These are phyloP conservation scores for Russula emetica DNA, from an alignment of 768 basidiomycete species.

Conservation along the genomic window DNA sequence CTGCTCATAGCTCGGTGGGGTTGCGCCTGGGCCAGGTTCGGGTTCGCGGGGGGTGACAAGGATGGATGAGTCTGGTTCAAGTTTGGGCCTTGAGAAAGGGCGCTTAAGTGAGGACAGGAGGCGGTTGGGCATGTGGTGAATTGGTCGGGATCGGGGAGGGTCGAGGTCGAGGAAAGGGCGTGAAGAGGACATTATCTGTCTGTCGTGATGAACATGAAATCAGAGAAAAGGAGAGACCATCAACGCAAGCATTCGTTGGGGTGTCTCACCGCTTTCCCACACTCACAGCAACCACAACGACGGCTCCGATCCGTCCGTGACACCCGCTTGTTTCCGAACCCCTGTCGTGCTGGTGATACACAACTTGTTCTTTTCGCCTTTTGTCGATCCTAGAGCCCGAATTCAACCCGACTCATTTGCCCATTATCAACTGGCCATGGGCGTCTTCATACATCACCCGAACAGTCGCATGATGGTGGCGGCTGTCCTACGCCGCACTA, in stretches of 20 bases:
- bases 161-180: constrained; percentile 5
- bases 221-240: background rate
- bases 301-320: background rate
- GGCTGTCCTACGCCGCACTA: too few relatives aligned
- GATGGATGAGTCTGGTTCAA: background rate
- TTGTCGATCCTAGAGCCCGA: background rate
- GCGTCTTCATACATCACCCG: background rate
- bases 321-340: background rate
- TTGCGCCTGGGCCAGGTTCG: constrained; percentile 38
- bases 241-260: background rate
- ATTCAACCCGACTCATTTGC: background rate
- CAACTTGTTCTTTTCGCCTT: background rate
- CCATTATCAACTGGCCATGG: background rate
- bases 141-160: background rate
- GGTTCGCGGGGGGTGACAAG: constrained; percentile 35
- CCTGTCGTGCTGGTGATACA: too few relatives aligned
- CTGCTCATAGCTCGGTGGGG: constrained; percentile 65
- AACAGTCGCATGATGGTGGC: too few relatives aligned
- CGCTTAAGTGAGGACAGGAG: constrained; percentile 19
- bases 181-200: constrained; percentile 7
- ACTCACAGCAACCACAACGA: background rate
- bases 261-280: background rate
- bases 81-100: constrained; percentile 16
- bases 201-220: background rate
- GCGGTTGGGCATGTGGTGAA: constrained; percentile 8